Conservation (phyloP, 2,329 filamentous ascomycete species). For the Emmonsiellopsis sp. region DNA sequence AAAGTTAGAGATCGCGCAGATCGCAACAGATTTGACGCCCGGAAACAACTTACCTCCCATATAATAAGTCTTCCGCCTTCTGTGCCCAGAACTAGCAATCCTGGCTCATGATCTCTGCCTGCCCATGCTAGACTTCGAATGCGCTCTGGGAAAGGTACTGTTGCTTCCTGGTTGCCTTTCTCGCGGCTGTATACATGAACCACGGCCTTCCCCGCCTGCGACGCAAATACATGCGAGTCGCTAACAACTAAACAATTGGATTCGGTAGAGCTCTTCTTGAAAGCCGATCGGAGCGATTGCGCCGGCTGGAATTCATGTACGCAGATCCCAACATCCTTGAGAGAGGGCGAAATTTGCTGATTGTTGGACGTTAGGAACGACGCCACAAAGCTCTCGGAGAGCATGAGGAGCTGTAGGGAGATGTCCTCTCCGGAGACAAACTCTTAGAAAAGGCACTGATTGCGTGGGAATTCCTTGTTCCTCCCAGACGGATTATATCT, state of each 20-base stretch:
- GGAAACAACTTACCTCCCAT: constrained; percentile 69
- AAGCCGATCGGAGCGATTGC: constrained; percentile 61
- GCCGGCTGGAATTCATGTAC: constrained; percentile 71
- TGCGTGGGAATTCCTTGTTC: background rate
- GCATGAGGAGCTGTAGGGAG: constrained; percentile 27
- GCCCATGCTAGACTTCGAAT: constrained; percentile 69
- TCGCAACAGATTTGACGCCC: background rate
- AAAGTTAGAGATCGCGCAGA: background rate
- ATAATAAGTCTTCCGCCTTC: constrained; percentile 75
- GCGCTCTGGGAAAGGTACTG: constrained; percentile 77
- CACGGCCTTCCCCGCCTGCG: constrained; percentile 82
- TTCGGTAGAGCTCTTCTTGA: constrained; percentile 87
- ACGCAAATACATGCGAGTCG: constrained; percentile 77
- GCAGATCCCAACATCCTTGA: constrained; percentile 80
- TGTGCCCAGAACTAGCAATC: constrained; percentile 68
- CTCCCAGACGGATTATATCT: background rate
- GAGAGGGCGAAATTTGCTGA: constrained; percentile 35
- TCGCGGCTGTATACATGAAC: constrained; percentile 83
- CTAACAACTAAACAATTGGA: constrained; percentile 71
- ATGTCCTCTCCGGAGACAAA: background rate
- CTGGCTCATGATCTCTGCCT: constrained; percentile 45
- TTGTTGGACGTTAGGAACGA: constrained; percentile 30
- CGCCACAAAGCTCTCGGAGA: constrained; percentile 40
- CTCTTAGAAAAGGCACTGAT: background rate
- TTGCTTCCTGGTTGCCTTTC: constrained; percentile 77